Evolutionary conservation across 1,284 basidiomycete species (phyloP), one percentile per base, ranked within the genome.

Genomic region (Hemileia vastatrix): DNA sequence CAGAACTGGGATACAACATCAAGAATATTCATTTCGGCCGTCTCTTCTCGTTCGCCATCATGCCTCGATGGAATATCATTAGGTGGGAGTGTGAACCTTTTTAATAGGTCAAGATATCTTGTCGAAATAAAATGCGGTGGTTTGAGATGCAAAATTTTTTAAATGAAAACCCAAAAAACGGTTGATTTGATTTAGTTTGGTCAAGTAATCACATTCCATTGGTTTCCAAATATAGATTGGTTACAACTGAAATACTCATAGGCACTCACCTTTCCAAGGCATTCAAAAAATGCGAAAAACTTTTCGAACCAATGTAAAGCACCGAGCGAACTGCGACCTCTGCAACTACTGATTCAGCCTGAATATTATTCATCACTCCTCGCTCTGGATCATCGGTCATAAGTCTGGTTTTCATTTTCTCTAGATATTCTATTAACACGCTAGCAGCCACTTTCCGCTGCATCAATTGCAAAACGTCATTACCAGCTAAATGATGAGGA

Each of bases 201-300:
- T 15, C 24, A 27, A 18, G 24, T 13, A 18, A 43, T n/a, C 8
- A 43, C 8, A n/a, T 8, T 43, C 9, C 8, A 43, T 43, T 43
- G 40, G n/a, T 8, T n/a, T 43, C 40, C 8, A 43, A 47, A 52
- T 27, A 6, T 19, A 15, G 23, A 2, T 23, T 24, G 23, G 36
- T 24, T 50, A 13, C 40, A 15, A 15, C 19, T 11, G 6, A 50
- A 23, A 24, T 15, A 31, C n/a, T n/a, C 44, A 32, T 2, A 9
- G 19, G 50, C 13, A 58, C 66, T 32, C 24, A 72, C 36, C 77
- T 85, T 76, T 99, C 95, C 66, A 97, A 90, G 5, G 93, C 92
- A 76, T 98, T 98, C 67, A 98, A 83, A 72, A 97, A 87, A 76
- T 99, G 95, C 0, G 93, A 97, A 80, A 99, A 97, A 1, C 92